Conservation (phyloP, 495 filamentous ascomycete species). For the Cladorrhinum samala region DNA sequence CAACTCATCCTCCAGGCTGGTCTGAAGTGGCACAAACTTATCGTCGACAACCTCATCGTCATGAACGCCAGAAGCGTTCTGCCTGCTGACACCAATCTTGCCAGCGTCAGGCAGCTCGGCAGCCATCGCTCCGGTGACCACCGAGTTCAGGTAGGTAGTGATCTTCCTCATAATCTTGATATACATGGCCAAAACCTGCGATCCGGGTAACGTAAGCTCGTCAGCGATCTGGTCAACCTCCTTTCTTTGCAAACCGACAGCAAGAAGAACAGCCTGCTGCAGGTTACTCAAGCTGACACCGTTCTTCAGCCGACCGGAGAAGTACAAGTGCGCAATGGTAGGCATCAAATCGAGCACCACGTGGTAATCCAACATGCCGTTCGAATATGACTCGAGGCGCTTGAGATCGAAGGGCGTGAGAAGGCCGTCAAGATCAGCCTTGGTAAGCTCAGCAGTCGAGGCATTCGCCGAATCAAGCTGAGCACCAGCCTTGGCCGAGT, state of each 20-base stretch:
- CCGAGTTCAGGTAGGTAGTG: slow-evolving; percentile 61
- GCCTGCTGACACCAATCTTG: slow-evolving; percentile 45
- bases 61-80: slow-evolving; percentile 46
- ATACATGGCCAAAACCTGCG: slow-evolving; percentile 91
- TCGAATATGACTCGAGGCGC: slow-evolving; percentile 87
- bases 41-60: slow-evolving; percentile 59
- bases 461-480: slow-evolving; percentile 46
- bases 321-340: slow-evolving; percentile 70
- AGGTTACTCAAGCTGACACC: slow-evolving; percentile 66
- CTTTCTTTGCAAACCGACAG: slow-evolving; percentile 85
- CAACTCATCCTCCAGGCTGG: slow-evolving; percentile 76
- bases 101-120: slow-evolving; percentile 59
- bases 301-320: slow-evolving; percentile 63
- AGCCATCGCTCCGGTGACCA: slow-evolving; percentile 70
- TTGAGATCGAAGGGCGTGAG: slow-evolving; percentile 93
- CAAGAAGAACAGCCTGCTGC: slow-evolving; percentile 79
- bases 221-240: slow-evolving; percentile 72
- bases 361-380: slow-evolving; percentile 95
- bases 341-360: slow-evolving; percentile 94
- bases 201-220: slow-evolving; percentile 65
- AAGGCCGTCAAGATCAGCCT: slow-evolving; percentile 62
- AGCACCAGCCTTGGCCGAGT: slow-evolving; percentile 72
- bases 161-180: slow-evolving; percentile 91
- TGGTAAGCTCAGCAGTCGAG: slow-evolving; percentile 51
- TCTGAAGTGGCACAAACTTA: slow-evolving; percentile 62